Evolutionary conservation across 805 yeast genomes (phyloP).

Genomic region (Wickerhamomyces chambardii): DNA sequence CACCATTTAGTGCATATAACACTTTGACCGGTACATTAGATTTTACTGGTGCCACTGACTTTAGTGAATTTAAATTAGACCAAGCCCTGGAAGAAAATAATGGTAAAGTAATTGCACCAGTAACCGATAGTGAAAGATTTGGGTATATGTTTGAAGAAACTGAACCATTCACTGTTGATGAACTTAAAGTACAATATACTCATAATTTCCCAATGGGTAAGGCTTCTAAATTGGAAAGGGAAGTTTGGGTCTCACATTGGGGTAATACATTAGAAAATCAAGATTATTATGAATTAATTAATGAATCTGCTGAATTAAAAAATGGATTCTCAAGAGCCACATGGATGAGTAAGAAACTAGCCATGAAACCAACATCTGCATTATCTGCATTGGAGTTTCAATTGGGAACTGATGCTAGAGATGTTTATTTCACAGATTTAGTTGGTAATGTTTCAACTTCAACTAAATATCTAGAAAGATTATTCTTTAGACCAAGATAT

Average conservation of each 20-base stretch:
- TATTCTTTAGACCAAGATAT: slow-evolving; percentile 74
- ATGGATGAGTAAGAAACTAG: slow-evolving; percentile 50
- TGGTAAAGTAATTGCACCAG: slow-evolving; percentile 21
- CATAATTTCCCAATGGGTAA: slow-evolving; percentile 59
- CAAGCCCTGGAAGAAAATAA: no score
- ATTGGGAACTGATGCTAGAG: slow-evolving; percentile 42
- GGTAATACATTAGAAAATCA: slow-evolving; percentile 64
- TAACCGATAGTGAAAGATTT: slow-evolving; percentile 30
- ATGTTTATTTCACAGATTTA: slow-evolving; percentile 74
- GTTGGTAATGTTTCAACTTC: slow-evolving; percentile 93
- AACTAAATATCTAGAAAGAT: slow-evolving; percentile 22
- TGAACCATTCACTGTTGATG: slow-evolving; percentile 34
- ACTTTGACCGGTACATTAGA: slow-evolving; percentile 38
- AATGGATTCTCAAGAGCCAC: slow-evolving; percentile 76
- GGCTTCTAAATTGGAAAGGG: slow-evolving; percentile 55
- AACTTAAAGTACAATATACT: slow-evolving; percentile 51
- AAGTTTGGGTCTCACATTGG: slow-evolving; percentile 87
- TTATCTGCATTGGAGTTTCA: slow-evolving; percentile 52
- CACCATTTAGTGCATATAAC: slow-evolving; percentile 52
- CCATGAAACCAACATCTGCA: slow-evolving; percentile 45
- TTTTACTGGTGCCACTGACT: slow-evolving; percentile 35
- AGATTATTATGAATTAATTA: slow-evolving; percentile 76
- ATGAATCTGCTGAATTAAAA: slow-evolving; percentile 62
- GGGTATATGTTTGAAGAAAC: slow-evolving; percentile 49
- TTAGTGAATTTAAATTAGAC: slow-evolving; percentile 42